Evolutionary conservation across 345 rosid genomes (phyloP).

Genomic region (Populus deltoides): DNA sequence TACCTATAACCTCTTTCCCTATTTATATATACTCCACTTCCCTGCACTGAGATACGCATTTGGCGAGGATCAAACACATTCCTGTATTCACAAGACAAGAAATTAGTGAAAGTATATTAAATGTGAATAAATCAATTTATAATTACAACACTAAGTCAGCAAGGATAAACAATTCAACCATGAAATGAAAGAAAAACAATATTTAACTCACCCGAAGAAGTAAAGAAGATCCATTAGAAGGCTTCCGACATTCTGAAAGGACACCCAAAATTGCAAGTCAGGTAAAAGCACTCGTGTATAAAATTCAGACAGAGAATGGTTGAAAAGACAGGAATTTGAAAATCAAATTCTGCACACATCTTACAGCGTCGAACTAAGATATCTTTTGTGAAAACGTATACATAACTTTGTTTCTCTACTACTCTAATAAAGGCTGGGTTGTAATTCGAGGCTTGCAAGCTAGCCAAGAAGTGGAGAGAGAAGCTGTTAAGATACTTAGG

Average conservation of each 20-base stretch:
- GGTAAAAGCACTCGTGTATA: constrained; percentile 1
- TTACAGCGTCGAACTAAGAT: no score
- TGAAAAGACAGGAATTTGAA: background rate
- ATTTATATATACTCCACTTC: constrained; percentile 80
- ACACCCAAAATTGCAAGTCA: constrained; percentile 15
- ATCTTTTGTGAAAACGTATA: no score
- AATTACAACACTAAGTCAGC: background rate
- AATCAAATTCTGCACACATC: no score
- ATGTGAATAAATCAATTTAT: background rate
- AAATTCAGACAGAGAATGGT: background rate
- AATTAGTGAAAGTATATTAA: background rate
- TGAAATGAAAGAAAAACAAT: background rate
- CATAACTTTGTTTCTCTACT: background rate
- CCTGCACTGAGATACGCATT: constrained; percentile 92
- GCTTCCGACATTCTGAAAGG: constrained; percentile 82
- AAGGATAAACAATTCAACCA: constrained; percentile 2
- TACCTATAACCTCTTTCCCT: constrained; percentile 96
- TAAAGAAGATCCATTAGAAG: constrained; percentile 97
- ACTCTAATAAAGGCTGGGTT: no score
- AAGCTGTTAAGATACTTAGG: no score
- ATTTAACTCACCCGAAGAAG: constrained; percentile 84
- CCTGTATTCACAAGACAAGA: constrained; percentile 41
- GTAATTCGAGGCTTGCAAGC: no score
- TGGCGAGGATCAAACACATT: constrained; percentile 98
- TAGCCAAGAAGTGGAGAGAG: no score